Conservation (phyloP, 1,284 basidiomycete genomes). For the Sanghuangporus weigelae region DNA sequence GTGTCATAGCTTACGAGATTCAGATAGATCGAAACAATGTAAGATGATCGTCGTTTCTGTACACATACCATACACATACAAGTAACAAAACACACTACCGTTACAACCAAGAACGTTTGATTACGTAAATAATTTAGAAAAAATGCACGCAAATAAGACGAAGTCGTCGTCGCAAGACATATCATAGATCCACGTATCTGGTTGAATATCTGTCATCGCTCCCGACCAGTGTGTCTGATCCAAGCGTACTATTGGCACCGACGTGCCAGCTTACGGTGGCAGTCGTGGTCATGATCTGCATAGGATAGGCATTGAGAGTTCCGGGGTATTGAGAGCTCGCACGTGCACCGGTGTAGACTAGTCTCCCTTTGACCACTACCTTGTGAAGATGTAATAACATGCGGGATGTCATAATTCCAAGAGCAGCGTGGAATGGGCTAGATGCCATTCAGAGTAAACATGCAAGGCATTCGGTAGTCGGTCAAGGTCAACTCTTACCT, state of each 20-base stretch:
- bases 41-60: no score
- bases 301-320: neutral
- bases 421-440: slow-evolving; percentile 44
- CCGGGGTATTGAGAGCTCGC: neutral
- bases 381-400: slow-evolving; percentile 41
- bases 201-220: neutral
- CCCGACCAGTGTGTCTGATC: neutral
- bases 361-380: slow-evolving; percentile 15
- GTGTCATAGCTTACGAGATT: no score
- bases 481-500: slow-evolving; percentile 25
- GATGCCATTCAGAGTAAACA: neutral
- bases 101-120: no score
- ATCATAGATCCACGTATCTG: neutral
- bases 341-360: neutral
- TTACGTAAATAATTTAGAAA: neutral
- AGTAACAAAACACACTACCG: no score
- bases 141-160: neutral
- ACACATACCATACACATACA: no score
- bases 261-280: neutral
- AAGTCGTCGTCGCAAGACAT: neutral
- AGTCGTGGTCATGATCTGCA: neutral
- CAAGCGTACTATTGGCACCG: neutral
- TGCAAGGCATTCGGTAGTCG: neutral
- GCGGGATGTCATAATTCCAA: slow-evolving; percentile 40
- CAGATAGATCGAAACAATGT: no score